Percentiles rank a stretch among this genome's conserved stretches.
phyloP scores from a whole-genome alignment of 257 asterid species.

The Prunella vulgaris region DNA sequence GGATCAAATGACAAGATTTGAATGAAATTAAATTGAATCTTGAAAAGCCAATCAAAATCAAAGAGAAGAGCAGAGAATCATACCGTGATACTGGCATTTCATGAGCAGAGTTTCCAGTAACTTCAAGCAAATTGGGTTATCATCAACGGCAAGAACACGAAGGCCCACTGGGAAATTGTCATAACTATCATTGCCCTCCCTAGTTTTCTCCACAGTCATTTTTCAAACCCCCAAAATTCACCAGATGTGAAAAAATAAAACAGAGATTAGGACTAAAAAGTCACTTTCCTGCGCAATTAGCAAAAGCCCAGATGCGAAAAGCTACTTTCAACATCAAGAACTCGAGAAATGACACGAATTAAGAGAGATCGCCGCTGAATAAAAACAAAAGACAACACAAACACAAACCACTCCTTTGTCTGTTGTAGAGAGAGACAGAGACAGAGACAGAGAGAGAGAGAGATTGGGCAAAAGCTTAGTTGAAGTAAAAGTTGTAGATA shows the following conservation, averaged over 20 bases:
- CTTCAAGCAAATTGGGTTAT: constrained; percentile 56
- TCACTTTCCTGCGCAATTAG: constrained; percentile 25
- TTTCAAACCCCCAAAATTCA: constrained; percentile 12
- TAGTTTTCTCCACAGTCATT: constrained; percentile 40
- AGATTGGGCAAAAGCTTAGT: constrained; percentile 16
- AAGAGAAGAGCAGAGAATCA: neutral
- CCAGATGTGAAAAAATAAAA: constrained; percentile 23
- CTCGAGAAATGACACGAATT: constrained; percentile 18
- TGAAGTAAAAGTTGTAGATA: constrained; percentile 24
- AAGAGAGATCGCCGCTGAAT: constrained; percentile 23
- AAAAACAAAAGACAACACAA: neutral
- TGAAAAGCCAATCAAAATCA: neutral
- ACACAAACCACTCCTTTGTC: constrained; percentile 16
- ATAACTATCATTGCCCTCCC: constrained; percentile 18
- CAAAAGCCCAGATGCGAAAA: constrained; percentile 35
- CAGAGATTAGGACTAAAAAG: constrained; percentile 20
- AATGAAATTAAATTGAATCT: neutral
- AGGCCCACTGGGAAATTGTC: constrained; percentile 54
- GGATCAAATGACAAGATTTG: constrained; percentile 1
- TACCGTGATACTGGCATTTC: constrained; percentile 67
- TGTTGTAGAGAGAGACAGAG: constrained; percentile 14
- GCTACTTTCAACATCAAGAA: constrained; percentile 16
- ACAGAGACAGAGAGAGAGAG: constrained; percentile 14
- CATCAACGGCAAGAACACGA: constrained; percentile 71
- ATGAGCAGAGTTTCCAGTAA: constrained; percentile 50